Conservation (phyloP, 345 rosid species). For the Kernera saxatilis region DNA sequence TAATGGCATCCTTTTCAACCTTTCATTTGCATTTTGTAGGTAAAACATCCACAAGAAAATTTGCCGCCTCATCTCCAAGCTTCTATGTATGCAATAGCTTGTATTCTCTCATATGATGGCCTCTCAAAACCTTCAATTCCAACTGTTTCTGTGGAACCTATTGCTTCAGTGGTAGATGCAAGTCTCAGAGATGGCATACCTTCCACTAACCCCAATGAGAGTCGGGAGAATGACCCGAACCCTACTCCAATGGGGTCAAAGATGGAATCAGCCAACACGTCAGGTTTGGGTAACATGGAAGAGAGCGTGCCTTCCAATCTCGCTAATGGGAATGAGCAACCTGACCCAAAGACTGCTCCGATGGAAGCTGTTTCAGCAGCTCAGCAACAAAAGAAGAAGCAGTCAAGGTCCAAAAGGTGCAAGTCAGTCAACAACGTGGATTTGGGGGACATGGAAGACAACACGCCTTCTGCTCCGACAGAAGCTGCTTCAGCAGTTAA, state of each 20-base stretch:
- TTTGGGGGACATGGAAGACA: neutral
- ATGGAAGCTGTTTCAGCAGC: neutral
- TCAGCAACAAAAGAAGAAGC: neutral
- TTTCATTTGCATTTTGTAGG: slow-evolving; percentile 39
- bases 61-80: slow-evolving; percentile 70
- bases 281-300: slow-evolving; percentile 5
- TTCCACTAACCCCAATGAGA: neutral
- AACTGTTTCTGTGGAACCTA: slow-evolving; percentile 6
- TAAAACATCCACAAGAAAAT: slow-evolving; percentile 43
- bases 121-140: slow-evolving; percentile 34
- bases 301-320: slow-evolving; percentile 13
- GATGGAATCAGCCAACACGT: neutral
- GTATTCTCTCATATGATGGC: slow-evolving; percentile 60
- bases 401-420: neutral
- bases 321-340: slow-evolving; percentile 1
- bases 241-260: slow-evolving; percentile 6
- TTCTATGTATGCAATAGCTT: slow-evolving; percentile 50
- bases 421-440: neutral
- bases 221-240: neutral
- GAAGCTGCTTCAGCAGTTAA: neutral
- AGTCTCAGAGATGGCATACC: slow-evolving; percentile 7
- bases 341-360: neutral
- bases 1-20: slow-evolving; percentile 1
- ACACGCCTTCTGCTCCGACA: neutral
- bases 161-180: slow-evolving; percentile 5